These are phyloP conservation scores for Scedosporium minutisporum DNA, from an alignment of 2,329 filamentous ascomycete species.

Conservation along the genomic window DNA sequence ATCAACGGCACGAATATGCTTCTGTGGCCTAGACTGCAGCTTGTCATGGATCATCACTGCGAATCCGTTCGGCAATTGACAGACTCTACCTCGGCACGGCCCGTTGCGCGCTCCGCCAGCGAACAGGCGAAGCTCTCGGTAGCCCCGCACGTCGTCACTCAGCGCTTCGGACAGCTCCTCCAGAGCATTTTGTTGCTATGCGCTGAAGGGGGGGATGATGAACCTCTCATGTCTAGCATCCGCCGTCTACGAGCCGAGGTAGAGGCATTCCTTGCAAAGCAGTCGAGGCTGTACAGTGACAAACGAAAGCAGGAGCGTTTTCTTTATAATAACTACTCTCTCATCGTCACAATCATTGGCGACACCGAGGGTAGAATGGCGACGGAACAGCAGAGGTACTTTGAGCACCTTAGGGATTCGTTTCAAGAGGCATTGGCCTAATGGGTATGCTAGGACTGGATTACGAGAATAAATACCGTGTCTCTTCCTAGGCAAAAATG, in stretches of 20 bases:
- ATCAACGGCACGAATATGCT: slow-evolving; percentile 94
- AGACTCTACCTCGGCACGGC: slow-evolving; percentile 39
- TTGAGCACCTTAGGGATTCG: slow-evolving; percentile 54
- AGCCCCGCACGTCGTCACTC: slow-evolving; percentile 84
- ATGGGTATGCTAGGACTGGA: slow-evolving; percentile 6
- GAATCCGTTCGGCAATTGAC: slow-evolving; percentile 66
- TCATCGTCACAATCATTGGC: slow-evolving; percentile 86
- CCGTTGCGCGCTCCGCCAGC: slow-evolving; percentile 16
- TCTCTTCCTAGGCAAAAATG: background rate
- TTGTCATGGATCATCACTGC: slow-evolving; percentile 86
- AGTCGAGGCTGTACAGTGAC: slow-evolving; percentile 68
- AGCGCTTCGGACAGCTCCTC: slow-evolving; percentile 88
- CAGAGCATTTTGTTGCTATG: slow-evolving; percentile 77
- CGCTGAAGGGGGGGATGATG: slow-evolving; percentile 86
- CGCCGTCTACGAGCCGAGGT: slow-evolving; percentile 69
- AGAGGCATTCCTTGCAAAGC: slow-evolving; percentile 69
- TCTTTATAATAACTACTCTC: slow-evolving; percentile 89
- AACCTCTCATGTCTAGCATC: slow-evolving; percentile 78
- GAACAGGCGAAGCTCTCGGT: slow-evolving; percentile 55
- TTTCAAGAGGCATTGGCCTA: slow-evolving; percentile 36
- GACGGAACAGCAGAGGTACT: slow-evolving; percentile 64
- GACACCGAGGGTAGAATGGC: slow-evolving; percentile 65
- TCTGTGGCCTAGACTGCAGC: slow-evolving; percentile 90
- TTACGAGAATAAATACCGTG: slow-evolving; percentile 2
- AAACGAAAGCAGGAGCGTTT: slow-evolving; percentile 77